phyloP scores from a whole-genome alignment of 2,329 filamentous ascomycete genomes.

The Cladosporium sp. region DNA sequence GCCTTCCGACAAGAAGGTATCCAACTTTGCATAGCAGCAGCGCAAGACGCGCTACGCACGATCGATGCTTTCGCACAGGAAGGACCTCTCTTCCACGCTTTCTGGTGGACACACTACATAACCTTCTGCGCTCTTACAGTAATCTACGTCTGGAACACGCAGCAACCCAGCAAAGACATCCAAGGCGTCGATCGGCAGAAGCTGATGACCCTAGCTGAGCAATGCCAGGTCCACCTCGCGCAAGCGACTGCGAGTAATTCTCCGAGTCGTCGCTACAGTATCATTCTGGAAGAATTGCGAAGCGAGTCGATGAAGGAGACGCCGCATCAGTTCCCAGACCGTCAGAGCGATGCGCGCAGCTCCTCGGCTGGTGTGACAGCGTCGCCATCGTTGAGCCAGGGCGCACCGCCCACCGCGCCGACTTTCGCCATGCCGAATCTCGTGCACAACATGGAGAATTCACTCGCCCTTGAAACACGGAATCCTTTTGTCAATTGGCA shows the following conservation, averaged over 20 bases:
- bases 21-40: conserved; percentile 14
- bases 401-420: not conserved
- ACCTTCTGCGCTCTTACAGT: conserved; percentile 48
- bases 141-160: conserved; percentile 47
- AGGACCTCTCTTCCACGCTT: conserved; percentile 38
- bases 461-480: not conserved
- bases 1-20: conserved; percentile 11
- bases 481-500: conserved; percentile 29
- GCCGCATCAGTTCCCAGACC: not conserved
- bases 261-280: conserved; percentile 45
- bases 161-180: conserved; percentile 22
- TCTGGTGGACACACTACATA: conserved; percentile 49
- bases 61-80: conserved; percentile 38
- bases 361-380: not conserved
- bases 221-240: conserved; percentile 44
- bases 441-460: not conserved
- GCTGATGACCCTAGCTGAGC: conserved; percentile 41
- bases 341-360: not conserved
- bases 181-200: conserved; percentile 14
- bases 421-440: not conserved
- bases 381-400: not conserved
- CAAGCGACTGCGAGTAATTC: conserved; percentile 45
- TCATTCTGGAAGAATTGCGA: conserved; percentile 45
- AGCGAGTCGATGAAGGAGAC: conserved; percentile 27
- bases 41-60: conserved; percentile 16